Conservation (phyloP, 805 yeast species). For the Candida pseudoglaebosa region DNA sequence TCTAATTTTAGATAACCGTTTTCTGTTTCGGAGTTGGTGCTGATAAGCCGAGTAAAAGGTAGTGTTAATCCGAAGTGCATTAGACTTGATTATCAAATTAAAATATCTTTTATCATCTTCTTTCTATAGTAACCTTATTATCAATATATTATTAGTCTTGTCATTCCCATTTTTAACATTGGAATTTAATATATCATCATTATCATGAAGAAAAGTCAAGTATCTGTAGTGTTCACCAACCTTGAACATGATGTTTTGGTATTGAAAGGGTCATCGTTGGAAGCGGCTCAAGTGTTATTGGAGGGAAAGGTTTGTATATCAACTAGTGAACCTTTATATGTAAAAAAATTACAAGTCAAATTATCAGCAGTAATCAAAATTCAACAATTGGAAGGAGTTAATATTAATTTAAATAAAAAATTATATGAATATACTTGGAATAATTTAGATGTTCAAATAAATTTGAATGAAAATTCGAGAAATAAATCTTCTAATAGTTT, state of each 20-base stretch:
- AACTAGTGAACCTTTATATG: conserved; percentile 66
- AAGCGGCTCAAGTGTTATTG: conserved; percentile 72
- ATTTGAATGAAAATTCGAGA: conserved; percentile 28
- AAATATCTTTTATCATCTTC: no score
- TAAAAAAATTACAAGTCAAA: conserved; percentile 61
- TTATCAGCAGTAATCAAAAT: conserved; percentile 65
- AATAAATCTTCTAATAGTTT: conserved; percentile 22
- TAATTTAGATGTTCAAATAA: conserved; percentile 50
- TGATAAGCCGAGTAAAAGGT: no score
- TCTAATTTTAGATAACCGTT: no score
- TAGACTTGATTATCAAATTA: no score
- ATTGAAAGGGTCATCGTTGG: conserved; percentile 71
- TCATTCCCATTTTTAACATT: no score
- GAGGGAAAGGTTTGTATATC: conserved; percentile 77
- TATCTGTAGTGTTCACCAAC: conserved; percentile 22
- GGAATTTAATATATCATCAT: no score
- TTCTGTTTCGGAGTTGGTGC: no score
- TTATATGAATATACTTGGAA: conserved; percentile 82
- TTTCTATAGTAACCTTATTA: no score
- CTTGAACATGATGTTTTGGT: conserved; percentile 75
- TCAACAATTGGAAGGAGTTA: conserved; percentile 57
- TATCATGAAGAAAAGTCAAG: not conserved
- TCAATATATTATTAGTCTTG: no score
- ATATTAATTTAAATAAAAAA: conserved; percentile 51
- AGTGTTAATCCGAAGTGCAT: no score